Conservation (phyloP, 2,329 filamentous ascomycete genomes). For the Daldinia sp. region DNA sequence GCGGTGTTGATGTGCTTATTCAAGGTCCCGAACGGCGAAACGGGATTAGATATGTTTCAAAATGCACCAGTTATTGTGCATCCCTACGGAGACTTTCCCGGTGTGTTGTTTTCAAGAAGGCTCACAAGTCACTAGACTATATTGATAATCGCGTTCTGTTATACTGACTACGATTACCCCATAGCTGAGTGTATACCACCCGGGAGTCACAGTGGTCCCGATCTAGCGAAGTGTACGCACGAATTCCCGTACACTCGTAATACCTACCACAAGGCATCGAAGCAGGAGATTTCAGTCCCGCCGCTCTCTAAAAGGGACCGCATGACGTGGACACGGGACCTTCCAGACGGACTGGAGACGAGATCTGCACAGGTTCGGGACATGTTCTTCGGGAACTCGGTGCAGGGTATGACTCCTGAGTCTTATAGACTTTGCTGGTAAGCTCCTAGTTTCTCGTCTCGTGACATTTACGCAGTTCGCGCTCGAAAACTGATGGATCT, state of each 20-base stretch:
- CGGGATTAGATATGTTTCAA: conserved; percentile 5
- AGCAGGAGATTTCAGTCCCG: conserved; percentile 58
- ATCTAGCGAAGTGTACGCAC: conserved; percentile 17
- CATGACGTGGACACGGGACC: conserved; percentile 50
- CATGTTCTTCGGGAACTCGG: conserved; percentile 66
- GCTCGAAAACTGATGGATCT: neutral
- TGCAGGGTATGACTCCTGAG: conserved; percentile 63
- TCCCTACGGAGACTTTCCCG: conserved; percentile 13
- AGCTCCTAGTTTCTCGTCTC: conserved; percentile 33
- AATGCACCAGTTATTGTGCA: conserved; percentile 9
- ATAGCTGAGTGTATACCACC: conserved; percentile 19
- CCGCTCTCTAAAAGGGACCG: conserved; percentile 69
- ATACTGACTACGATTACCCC: neutral
- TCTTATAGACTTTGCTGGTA: conserved; percentile 73
- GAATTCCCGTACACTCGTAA: conserved; percentile 18
- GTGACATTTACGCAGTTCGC: neutral
- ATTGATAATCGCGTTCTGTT: neutral
- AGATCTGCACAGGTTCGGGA: conserved; percentile 64
- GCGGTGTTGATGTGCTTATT: conserved; percentile 19
- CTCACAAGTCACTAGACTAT: neutral
- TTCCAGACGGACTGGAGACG: conserved; percentile 61
- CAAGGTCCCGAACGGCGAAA: neutral
- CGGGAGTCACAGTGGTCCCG: neutral
- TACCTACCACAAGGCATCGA: neutral
- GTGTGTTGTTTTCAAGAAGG: neutral